Conservation (phyloP, 2,329 filamentous ascomycete genomes). For the Pseudocercospora macadamiae region DNA sequence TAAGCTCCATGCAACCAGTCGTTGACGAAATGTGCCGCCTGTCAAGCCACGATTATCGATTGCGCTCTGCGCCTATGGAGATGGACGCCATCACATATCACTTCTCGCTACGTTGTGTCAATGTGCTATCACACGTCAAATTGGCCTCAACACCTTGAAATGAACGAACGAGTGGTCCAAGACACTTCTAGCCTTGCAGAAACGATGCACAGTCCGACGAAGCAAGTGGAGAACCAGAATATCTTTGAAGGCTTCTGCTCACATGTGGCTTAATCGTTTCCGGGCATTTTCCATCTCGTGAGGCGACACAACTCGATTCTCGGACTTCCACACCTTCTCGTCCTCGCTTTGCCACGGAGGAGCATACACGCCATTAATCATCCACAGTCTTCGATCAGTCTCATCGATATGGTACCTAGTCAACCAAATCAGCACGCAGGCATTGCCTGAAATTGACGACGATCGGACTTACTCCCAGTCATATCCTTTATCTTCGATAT, state of each 20-base stretch:
- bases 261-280: neutral
- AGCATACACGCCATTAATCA: conserved; percentile 46
- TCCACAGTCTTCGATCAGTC: conserved; percentile 49
- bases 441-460: no score
- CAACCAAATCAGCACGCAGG: neutral
- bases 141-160: no score
- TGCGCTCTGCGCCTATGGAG: no score
- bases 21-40: neutral
- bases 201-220: no score
- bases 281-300: conserved; percentile 18
- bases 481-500: conserved; percentile 46
- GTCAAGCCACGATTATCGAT: no score
- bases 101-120: no score
- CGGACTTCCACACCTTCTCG: conserved; percentile 28
- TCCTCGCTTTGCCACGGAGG: conserved; percentile 42
- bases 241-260: neutral
- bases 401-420: conserved; percentile 42
- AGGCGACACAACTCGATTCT: conserved; percentile 22
- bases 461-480: conserved; percentile 47
- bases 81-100: no score
- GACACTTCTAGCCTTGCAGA: no score
- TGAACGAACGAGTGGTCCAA: no score
- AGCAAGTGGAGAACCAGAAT: neutral
- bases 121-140: no score
- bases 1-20: no score